These are phyloP conservation scores for Aspergillus pseudotamarii DNA, from an alignment of 2,329 filamentous ascomycete species.

Conservation along the genomic window DNA sequence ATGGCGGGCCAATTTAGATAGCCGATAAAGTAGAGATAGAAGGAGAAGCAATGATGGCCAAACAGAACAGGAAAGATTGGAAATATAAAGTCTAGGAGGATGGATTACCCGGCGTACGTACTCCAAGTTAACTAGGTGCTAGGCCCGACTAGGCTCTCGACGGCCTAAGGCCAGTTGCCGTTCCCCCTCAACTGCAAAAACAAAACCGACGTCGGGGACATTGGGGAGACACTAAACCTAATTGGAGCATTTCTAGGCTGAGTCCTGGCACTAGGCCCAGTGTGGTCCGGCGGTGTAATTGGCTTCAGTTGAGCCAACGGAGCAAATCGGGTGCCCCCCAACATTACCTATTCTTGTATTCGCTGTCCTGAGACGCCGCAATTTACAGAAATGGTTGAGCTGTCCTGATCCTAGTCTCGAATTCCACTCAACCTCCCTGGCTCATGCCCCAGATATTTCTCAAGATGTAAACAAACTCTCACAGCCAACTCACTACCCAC, in stretches of 20 bases:
- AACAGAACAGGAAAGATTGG: not conserved
- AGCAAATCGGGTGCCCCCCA: constrained; percentile 24
- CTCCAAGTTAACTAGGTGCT: not conserved
- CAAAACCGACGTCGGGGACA: constrained; percentile 3
- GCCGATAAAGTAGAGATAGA: constrained; percentile 6
- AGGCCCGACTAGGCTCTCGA: not conserved
- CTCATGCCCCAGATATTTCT: not conserved
- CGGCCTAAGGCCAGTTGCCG: constrained; percentile 1
- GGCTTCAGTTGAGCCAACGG: constrained; percentile 24
- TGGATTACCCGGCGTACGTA: constrained; percentile 3
- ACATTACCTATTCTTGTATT: constrained; percentile 10
- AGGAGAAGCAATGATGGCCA: not conserved
- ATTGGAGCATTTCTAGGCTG: not conserved
- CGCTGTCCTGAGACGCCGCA: not conserved
- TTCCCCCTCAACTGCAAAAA: not conserved
- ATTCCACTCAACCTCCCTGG: not conserved
- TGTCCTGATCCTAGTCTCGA: not conserved
- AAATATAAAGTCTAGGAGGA: constrained; percentile 16
- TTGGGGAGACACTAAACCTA: constrained; percentile 6
- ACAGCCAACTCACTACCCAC: not conserved
- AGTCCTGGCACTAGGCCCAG: constrained; percentile 12
- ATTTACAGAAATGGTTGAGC: constrained; percentile 5
- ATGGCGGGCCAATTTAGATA: not conserved
- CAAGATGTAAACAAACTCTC: not conserved
- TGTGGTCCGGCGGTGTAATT: constrained; percentile 18